Base-by-base conservation (phyloP, 108 stramenopile species). In the Nitzschia inconspicua region DNA sequence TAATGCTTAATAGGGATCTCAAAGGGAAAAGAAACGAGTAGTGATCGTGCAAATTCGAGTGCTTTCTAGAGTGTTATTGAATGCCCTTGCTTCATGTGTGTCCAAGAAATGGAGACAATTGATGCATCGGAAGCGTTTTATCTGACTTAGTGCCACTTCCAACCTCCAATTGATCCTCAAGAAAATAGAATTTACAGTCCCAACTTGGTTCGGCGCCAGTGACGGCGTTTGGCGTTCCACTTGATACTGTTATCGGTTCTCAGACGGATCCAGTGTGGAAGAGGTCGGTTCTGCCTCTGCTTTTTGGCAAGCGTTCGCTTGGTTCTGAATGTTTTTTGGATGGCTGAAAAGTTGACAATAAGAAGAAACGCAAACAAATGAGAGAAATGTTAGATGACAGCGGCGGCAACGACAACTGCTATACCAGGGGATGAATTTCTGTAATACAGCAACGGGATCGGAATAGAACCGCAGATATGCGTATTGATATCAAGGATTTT, bases 191-290 rank as follows among this genome's bases (percentile, higher is more conserved):
- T 69, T 96, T 98, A 99, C 70, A 99, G 86, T 78, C 99, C 99
- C 70, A 99, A 89, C 98, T 99, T 99, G 65, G 99, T 99, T 73
- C 99, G 93, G 68, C 99, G 95, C 99, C 99, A 99, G 91, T 98
- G 97, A 68, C 99, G 89, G 69, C 99, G 89, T 92, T 98, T 99
- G 62, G 94, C 91, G 80, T 99, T 99, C 93, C 97, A 99, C 71
- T 97, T 94, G 76, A 99, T 95, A 39, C 75, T 96, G 75, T 98
- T 98, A 77, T 95, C 98, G 35, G 99, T 98, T 48, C 96, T 87
- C 34, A 98, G 88, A 66, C 99, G 94, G 66, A 96, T 89, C 99
- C 99, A 99, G 73, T 99, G 89, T 46, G 99, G 99, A 76, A 99
- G 85, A 34, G 99, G 98, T 58, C 98, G 89, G 80, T 99, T 99